Base-by-base conservation (phyloP, 768 basidiomycete species). In the Gelatoporia subvermispora region DNA sequence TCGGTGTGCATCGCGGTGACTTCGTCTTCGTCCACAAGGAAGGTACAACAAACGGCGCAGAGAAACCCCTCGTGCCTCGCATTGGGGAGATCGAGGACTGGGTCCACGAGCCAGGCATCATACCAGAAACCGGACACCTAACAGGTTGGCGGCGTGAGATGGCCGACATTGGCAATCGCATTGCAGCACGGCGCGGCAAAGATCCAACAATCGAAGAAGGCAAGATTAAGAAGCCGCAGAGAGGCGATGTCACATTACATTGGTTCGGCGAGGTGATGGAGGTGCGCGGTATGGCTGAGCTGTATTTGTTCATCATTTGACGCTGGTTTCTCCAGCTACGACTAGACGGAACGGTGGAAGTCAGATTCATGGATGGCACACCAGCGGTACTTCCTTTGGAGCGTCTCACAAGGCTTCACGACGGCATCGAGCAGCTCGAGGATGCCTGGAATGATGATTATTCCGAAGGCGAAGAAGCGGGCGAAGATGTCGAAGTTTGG, bases 241-340 rank as follows among this genome's bases (percentile, higher is more conserved):
- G 52, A 25, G 68, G 65, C 44, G 74, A 75, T 56, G 60, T 65
- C 8, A 62, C 68, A 40, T 61, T 90, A 20, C 68, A 73, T 39
- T 97, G 93, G 93, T 81, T 89, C 47, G 93, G 93, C 20, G 90
- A 95, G 70, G 92, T 96, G 16, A 78, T 77, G 24, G 78, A 76
- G 63, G 92, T 81, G 67, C 43, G 80, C 65, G 21, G 16, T 5
- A 51, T 42, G 22, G 31, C 13, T n/a, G n/a, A n/a, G n/a, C n/a
- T 17, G 24, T 25, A 18, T 36, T n/a, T 35, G 18, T 18, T 8
- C 31, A 28, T 31, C 22, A 23, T 36, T 38, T 47, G 16, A 3
- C 7, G 36, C n/a, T 3, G 8, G 36, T 52, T 41, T 38, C 35
- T 34, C 8, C 28, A 91, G 88, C 73, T 92, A n/a, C 73, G 78